Percentiles rank a stretch among this genome's conserved stretches.
These are phyloP conservation scores for Pythium myriotylum DNA, from an alignment of 352 stramenopile species.

Conservation along the genomic window DNA sequence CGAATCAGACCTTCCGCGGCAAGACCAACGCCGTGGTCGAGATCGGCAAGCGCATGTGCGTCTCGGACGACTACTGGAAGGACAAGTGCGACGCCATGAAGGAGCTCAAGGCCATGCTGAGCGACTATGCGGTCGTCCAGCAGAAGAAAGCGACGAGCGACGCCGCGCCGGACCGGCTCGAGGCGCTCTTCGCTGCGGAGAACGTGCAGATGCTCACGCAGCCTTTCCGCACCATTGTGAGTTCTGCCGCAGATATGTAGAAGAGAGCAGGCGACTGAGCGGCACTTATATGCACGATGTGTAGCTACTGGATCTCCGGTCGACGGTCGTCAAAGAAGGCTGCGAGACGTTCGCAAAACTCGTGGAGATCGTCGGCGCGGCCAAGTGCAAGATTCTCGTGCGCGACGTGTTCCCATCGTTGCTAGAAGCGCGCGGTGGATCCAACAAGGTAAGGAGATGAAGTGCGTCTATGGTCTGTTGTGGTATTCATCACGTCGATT, in stretches of 20 bases:
- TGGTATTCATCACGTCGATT: no score
- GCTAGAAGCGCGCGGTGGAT: conserved; percentile 48
- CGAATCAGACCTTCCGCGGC: conserved; percentile 47
- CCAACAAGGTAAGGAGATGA: conserved; percentile 64
- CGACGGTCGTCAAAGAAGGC: conserved; percentile 62
- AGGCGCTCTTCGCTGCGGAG: conserved; percentile 44
- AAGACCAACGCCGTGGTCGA: conserved; percentile 50
- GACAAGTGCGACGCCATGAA: conserved; percentile 57
- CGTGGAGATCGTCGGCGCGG: conserved; percentile 33
- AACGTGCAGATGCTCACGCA: conserved; percentile 57
- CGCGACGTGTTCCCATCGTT: conserved; percentile 68
- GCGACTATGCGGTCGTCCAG: conserved; percentile 19
- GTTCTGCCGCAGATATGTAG: not conserved
- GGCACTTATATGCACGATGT: no score
- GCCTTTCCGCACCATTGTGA: conserved; percentile 58
- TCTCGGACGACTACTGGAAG: conserved; percentile 60
- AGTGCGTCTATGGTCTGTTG: no score
- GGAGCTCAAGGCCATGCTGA: conserved; percentile 42
- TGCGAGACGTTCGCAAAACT: conserved; percentile 54
- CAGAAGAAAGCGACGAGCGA: conserved; percentile 9
- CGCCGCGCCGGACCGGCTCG: conserved; percentile 7
- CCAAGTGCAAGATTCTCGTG: conserved; percentile 55
- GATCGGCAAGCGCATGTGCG: conserved; percentile 51
- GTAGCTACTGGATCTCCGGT: conserved; percentile 53
- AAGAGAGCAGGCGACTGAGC: no score